Conservation (phyloP, 352 stramenopile genomes). For the Globisporangium recalcitrans region DNA sequence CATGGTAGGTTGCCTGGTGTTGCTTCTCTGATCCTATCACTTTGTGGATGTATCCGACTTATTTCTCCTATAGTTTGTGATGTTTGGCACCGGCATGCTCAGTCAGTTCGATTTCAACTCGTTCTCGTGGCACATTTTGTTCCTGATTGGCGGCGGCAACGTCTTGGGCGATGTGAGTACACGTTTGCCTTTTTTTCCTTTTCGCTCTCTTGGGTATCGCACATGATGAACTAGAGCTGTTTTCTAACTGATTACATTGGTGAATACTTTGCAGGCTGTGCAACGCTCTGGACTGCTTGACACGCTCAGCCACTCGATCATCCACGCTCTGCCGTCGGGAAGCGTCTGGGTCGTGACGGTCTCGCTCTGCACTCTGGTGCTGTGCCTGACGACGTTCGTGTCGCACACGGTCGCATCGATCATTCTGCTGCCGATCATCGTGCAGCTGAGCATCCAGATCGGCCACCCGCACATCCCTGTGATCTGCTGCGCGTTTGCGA, state of each 20-base stretch:
- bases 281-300: constrained; percentile 78
- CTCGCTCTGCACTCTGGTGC: constrained; percentile 81
- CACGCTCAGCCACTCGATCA: constrained; percentile 79
- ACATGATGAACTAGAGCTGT: too few relatives aligned
- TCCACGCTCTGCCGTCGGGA: constrained; percentile 69
- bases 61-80: constrained; percentile 49
- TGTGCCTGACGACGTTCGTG: constrained; percentile 90
- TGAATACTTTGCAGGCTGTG: constrained; percentile 42
- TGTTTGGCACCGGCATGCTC: constrained; percentile 87
- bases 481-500: constrained; percentile 78
- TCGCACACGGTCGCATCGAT: constrained; percentile 91
- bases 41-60: neutral
- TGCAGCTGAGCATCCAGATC: constrained; percentile 85
- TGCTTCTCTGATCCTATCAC: too few relatives aligned
- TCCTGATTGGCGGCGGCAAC: constrained; percentile 89
- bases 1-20: constrained; percentile 59
- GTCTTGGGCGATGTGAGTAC: constrained; percentile 86
- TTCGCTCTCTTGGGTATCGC: too few relatives aligned
- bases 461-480: constrained; percentile 83
- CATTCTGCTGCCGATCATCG: constrained; percentile 90
- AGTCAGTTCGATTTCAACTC: constrained; percentile 93
- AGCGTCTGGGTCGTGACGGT: constrained; percentile 84
- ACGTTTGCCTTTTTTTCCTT: neutral
- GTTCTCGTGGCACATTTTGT: constrained; percentile 92
- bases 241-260: neutral